Base-by-base conservation (phyloP, 371 early-diverging fungal genomes). In the Fennellomyces sp. region DNA sequence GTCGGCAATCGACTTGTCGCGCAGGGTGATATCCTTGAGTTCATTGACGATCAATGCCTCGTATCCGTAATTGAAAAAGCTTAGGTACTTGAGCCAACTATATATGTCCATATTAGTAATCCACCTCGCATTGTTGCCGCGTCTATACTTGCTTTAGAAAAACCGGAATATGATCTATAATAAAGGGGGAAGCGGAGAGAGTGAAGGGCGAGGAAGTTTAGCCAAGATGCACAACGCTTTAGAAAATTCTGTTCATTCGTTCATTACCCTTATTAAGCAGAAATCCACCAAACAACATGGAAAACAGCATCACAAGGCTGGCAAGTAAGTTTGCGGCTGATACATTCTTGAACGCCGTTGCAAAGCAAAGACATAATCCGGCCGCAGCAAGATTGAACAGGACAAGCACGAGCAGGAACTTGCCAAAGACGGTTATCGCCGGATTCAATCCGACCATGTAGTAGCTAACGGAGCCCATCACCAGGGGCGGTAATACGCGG, bases 251-350 rank as follows among this genome's bases (percentile, higher is more conserved):
- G 12, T 38, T 38, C 12, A 23, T 21, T n/a, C 25, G 3, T 25
- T 42, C 7, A 3, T 42, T 70, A 76, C 88, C 86, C 72, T 90
- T 91, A 73, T 94, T 95, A 36, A 97, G 73, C 39, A 97, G 69
- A 23, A 95, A 84, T 1, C 95, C 95, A 12, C 93, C 90, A 80
- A 95, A 95, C 23, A 95, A 68, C 90, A 95, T 93, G 31, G 89
- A 88, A 63, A 94, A 94, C 33, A 97, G 76, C 69, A 95, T 90
- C 39, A 88, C 74, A 8, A 97, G 75, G 28, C 86, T 88, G 8
- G 88, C 87, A 49, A 93, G 69, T 51, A 97, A 70, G 60, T 88
- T 91, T 0, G 94, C 91, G 1, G 91, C 88, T 0, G 91, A 88
- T 1, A 91, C 61, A 58, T 87, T 89, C 49, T 79, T 78, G 45